Evolutionary conservation across 805 yeast genomes (phyloP).

Genomic region (Saturnispora kantuleensis): DNA sequence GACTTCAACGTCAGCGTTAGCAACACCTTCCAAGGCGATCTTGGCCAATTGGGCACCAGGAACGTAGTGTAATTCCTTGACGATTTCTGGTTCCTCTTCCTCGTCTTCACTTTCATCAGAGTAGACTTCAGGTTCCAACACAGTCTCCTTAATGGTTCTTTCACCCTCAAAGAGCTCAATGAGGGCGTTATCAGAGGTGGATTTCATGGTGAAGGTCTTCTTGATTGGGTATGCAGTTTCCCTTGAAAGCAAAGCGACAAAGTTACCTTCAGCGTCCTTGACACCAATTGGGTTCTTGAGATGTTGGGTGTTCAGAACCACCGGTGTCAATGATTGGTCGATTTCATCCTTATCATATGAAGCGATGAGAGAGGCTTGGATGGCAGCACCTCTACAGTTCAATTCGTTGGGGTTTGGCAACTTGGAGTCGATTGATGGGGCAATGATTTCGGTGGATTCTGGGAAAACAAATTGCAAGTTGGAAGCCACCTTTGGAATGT

Average conservation of each 20-base stretch:
- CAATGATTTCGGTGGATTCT: slow-evolving; percentile 59
- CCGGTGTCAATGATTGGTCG: slow-evolving; percentile 70
- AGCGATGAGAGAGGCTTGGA: slow-evolving; percentile 84
- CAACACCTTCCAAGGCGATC: slow-evolving; percentile 61
- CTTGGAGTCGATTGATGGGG: slow-evolving; percentile 71
- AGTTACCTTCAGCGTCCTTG: slow-evolving; percentile 57
- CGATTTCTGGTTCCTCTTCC: slow-evolving; percentile 87
- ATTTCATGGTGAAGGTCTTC: slow-evolving; percentile 55
- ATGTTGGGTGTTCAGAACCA: slow-evolving; percentile 84
- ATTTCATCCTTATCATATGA: slow-evolving; percentile 77
- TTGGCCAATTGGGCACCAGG: slow-evolving; percentile 72
- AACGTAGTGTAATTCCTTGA: slow-evolving; percentile 62
- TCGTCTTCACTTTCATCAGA: slow-evolving; percentile 41
- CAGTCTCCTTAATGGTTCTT: slow-evolving; percentile 72
- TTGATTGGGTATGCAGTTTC: slow-evolving; percentile 90
- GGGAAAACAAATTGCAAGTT: slow-evolving; percentile 72
- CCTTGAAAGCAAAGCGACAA: slow-evolving; percentile 62
- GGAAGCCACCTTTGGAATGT: slow-evolving; percentile 82
- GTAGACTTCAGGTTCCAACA: slow-evolving; percentile 55
- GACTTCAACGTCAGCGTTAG: slow-evolving; percentile 59
- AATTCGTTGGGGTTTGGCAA: slow-evolving; percentile 84
- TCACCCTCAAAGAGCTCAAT: slow-evolving; percentile 79
- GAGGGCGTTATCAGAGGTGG: slow-evolving; percentile 52
- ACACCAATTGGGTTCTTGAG: slow-evolving; percentile 76
- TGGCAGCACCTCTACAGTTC: slow-evolving; percentile 88